phyloP scores from a whole-genome alignment of 1,139 yeast species.

The Eremothecium sinecaudum region DNA sequence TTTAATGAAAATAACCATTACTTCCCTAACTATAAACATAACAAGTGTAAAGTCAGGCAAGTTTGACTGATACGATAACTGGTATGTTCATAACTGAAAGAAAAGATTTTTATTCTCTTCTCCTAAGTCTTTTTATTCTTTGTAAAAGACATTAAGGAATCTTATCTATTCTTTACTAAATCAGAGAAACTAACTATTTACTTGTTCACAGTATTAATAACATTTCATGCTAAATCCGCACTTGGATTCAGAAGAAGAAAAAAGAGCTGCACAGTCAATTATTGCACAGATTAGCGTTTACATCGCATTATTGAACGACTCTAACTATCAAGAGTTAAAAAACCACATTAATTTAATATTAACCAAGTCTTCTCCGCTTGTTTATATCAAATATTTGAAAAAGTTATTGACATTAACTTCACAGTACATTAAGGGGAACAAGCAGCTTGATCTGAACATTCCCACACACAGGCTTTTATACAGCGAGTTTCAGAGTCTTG shows the following conservation, averaged over 20 bases:
- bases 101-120: no score
- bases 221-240: constrained; percentile 22
- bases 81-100: no score
- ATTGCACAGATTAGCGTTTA: constrained; percentile 23
- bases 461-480: constrained; percentile 18
- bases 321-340: constrained; percentile 16
- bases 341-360: constrained; percentile 17
- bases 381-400: constrained; percentile 23
- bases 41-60: no score
- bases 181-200: background rate
- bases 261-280: constrained; percentile 21
- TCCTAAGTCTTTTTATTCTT: no score
- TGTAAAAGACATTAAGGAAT: no score
- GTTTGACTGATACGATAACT: no score
- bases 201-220: no score
- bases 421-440: constrained; percentile 14
- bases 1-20: no score
- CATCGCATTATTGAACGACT: constrained; percentile 16
- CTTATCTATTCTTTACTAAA: no score
- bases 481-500: constrained; percentile 15
- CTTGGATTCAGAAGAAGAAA: constrained; percentile 13
- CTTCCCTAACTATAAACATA: no score
- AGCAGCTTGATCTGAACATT: constrained; percentile 13
- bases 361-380: constrained; percentile 16
- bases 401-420: constrained; percentile 19